Evolutionary conservation across 805 yeast species (phyloP).

Genomic region (Zygosaccharomyces kombuchaensis): DNA sequence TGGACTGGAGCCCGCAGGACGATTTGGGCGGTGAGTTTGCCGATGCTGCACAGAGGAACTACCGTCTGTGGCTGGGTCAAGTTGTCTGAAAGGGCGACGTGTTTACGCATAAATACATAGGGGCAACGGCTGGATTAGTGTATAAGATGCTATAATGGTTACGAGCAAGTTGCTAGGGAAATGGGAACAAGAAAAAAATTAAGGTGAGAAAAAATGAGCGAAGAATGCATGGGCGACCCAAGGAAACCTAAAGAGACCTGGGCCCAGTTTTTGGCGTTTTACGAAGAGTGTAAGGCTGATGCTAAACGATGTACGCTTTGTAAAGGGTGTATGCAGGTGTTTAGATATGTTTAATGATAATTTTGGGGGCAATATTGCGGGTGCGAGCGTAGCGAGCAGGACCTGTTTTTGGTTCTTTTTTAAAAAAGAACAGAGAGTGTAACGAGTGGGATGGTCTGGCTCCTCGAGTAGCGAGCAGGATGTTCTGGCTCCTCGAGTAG

Average conservation of each 20-base stretch:
- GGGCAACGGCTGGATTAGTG: too few species aligned
- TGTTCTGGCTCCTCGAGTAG: too few species aligned
- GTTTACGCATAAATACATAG: too few species aligned
- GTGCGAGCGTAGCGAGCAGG: too few species aligned
- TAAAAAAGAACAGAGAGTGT: not conserved
- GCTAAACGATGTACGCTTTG: not conserved
- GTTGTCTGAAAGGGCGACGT: not conserved
- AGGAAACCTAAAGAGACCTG: not conserved
- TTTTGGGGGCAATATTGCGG: not conserved
- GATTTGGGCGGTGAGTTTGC: slow-evolving; percentile 15
- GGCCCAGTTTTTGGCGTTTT: too few species aligned
- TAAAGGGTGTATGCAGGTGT: not conserved
- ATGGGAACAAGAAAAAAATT: not conserved
- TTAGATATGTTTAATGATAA: too few species aligned
- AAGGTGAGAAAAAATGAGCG: not conserved
- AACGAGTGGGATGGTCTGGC: not conserved
- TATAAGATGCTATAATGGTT: too few species aligned
- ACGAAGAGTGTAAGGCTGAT: too few species aligned
- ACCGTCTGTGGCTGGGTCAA: slow-evolving; percentile 26
- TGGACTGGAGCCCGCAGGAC: slow-evolving; percentile 10
- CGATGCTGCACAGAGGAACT: slow-evolving; percentile 31
- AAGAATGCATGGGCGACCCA: not conserved
- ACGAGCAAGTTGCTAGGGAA: too few species aligned
- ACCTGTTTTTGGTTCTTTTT: not conserved
- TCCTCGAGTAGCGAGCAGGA: too few species aligned